Conservation (phyloP, 1,284 basidiomycete genomes). For the Bondarzewia mesenterica region DNA sequence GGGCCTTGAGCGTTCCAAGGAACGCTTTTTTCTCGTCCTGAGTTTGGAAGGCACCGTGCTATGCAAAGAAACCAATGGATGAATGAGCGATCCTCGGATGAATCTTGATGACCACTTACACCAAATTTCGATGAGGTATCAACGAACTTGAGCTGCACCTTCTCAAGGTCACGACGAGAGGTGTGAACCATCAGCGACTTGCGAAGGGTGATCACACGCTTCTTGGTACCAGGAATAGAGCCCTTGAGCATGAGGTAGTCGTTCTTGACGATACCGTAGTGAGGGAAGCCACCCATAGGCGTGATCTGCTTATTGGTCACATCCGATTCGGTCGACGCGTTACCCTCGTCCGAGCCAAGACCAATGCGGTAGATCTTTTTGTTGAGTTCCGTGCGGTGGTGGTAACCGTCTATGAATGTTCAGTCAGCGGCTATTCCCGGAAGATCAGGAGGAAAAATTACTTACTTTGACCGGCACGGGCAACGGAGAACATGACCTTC, state of each 20-base stretch:
- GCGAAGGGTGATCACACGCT: constrained; percentile 93
- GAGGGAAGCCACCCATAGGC: constrained; percentile 98
- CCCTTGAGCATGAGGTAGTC: constrained; percentile 97
- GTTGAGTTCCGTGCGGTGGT: constrained; percentile 97
- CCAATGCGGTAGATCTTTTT: constrained; percentile 99
- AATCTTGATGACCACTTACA: constrained; percentile 45
- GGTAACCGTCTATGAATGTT: constrained; percentile 78
- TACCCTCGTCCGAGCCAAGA: constrained; percentile 70
- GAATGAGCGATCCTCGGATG: no score
- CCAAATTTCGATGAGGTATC: constrained; percentile 96
- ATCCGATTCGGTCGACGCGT: constrained; percentile 92
- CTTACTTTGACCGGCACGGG: constrained; percentile 97
- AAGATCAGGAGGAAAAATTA: constrained; percentile 9
- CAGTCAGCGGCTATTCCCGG: constrained; percentile 8
- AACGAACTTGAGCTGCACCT: constrained; percentile 98
- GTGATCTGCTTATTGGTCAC: constrained; percentile 94
- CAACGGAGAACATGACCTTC: constrained; percentile 99
- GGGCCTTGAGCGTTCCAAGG: constrained; percentile 85
- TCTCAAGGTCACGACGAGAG: constrained; percentile 87
- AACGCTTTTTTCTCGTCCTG: constrained; percentile 93
- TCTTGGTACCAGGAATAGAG: constrained; percentile 91
- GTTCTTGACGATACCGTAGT: constrained; percentile 98
- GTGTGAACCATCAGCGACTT: constrained; percentile 87
- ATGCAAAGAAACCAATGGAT: constrained; percentile 18
- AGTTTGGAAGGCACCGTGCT: constrained; percentile 95